Evolutionary conservation across 2,329 filamentous ascomycete genomes (phyloP).

Genomic region (Botrytis tulipae): DNA sequence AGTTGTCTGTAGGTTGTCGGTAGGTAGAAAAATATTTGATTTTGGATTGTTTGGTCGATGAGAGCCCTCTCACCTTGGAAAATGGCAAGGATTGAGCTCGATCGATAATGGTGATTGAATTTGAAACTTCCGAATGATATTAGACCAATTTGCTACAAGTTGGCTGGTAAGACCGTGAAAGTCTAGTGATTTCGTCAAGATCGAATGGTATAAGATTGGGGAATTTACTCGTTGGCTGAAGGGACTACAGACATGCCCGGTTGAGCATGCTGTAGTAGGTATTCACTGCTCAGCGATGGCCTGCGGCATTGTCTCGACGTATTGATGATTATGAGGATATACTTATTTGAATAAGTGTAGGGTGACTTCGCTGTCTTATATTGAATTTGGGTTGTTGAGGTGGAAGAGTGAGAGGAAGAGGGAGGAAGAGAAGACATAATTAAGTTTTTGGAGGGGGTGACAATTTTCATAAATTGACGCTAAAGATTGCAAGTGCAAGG

Average conservation of each 20-base stretch:
- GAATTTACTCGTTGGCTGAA: conserved; percentile 69
- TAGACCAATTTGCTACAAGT: conserved; percentile 21
- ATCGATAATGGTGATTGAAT: conserved; percentile 37
- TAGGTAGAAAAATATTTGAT: background rate
- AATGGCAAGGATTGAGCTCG: conserved; percentile 31
- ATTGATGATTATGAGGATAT: conserved; percentile 44
- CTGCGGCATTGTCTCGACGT: conserved; percentile 74
- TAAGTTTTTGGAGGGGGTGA: conserved; percentile 25
- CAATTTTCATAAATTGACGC: conserved; percentile 12
- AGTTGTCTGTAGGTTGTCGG: background rate
- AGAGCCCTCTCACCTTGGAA: conserved; percentile 20
- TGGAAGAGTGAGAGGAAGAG: conserved; percentile 29
- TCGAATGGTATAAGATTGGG: conserved; percentile 58
- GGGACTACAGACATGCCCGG: conserved; percentile 71
- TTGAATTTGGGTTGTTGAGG: conserved; percentile 29
- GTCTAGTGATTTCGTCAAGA: conserved; percentile 67
- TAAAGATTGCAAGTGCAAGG: background rate
- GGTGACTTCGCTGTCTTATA: conserved; percentile 67
- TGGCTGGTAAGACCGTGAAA: conserved; percentile 41
- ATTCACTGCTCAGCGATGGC: conserved; percentile 91
- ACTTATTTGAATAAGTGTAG: conserved; percentile 42
- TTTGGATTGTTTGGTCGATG: conserved; percentile 15
- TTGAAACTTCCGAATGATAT: conserved; percentile 36
- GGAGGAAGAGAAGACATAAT: conserved; percentile 22
- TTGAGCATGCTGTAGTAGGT: conserved; percentile 67